A percentile compares a stretch with the other conserved stretches of the same genome.
Conservation (phyloP, 805 yeast genomes). For the Gaillardinia entomophila region DNA sequence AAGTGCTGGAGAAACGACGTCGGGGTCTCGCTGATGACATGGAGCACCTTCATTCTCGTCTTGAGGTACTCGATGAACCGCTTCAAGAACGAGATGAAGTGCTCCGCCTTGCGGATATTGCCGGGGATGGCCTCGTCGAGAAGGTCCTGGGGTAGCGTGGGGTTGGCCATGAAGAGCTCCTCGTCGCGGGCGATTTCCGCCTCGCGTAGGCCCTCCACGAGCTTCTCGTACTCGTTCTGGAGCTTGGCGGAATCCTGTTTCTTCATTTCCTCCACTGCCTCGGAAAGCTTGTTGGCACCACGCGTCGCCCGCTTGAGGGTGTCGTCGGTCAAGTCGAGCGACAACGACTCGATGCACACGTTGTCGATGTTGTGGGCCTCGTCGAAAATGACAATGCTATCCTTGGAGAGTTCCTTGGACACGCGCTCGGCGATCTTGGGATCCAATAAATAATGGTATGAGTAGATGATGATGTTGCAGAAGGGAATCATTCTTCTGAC, state of each 20-base stretch:
- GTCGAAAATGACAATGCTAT: slow-evolving; percentile 90
- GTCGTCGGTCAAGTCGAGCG: slow-evolving; percentile 89
- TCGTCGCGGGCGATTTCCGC: slow-evolving; percentile 60
- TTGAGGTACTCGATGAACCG: slow-evolving; percentile 91
- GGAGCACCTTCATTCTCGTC: slow-evolving; percentile 95
- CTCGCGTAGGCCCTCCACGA: slow-evolving; percentile 85
- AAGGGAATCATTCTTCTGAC: slow-evolving; percentile 96
- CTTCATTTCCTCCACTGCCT: slow-evolving; percentile 80
- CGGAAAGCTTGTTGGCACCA: slow-evolving; percentile 77
- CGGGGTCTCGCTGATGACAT: slow-evolving; percentile 98
- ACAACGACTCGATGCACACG: slow-evolving; percentile 93
- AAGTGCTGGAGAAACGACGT: slow-evolving; percentile 86
- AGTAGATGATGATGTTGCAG: slow-evolving; percentile 91
- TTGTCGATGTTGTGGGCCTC: slow-evolving; percentile 99
- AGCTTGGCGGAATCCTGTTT: slow-evolving; percentile 75
- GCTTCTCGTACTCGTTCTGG: slow-evolving; percentile 84
- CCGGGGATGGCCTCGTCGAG: slow-evolving; percentile 95
- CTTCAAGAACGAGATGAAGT: slow-evolving; percentile 87
- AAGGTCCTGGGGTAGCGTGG: slow-evolving; percentile 79
- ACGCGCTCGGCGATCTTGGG: slow-evolving; percentile 97
- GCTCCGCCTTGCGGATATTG: slow-evolving; percentile 94
- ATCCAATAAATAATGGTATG: slow-evolving; percentile 92
- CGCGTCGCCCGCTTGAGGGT: slow-evolving; percentile 77
- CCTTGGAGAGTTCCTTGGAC: slow-evolving; percentile 85
- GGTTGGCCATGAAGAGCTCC: slow-evolving; percentile 78